Conservation (phyloP, 495 filamentous ascomycete species). For the Hypoxylon crocopeplum region DNA sequence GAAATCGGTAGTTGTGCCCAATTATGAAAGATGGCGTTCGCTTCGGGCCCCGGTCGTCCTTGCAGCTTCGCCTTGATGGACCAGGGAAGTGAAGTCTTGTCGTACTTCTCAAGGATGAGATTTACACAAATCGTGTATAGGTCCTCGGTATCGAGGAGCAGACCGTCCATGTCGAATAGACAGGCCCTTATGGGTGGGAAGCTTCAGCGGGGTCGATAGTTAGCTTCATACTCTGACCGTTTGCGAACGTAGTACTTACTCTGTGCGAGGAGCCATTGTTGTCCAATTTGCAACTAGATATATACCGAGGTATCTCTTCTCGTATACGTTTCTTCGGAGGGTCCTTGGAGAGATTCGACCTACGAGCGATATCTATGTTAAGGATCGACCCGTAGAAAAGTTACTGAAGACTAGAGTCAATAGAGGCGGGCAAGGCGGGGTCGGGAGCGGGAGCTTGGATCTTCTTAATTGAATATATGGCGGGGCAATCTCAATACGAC, state of each 20-base stretch:
- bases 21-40: conserved; percentile 57
- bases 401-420: neutral
- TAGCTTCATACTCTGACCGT: conserved; percentile 4
- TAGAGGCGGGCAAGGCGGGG: too few relatives aligned
- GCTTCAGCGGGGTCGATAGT: conserved; percentile 46
- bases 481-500: conserved; percentile 24
- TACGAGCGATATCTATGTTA: too few relatives aligned
- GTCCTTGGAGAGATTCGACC: too few relatives aligned
- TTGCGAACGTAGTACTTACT: conserved; percentile 42
- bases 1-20: conserved; percentile 90
- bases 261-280: conserved; percentile 50
- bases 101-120: conserved; percentile 75
- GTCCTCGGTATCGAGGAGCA: conserved; percentile 93
- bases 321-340: too few relatives aligned
- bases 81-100: conserved; percentile 81
- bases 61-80: conserved; percentile 92
- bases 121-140: conserved; percentile 87
- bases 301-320: too few relatives aligned
- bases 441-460: too few relatives aligned
- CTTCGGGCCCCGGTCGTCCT: conserved; percentile 82
- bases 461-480: conserved; percentile 28
- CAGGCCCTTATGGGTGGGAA: conserved; percentile 85
- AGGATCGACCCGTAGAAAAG: too few relatives aligned
- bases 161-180: conserved; percentile 98
- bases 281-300: too few relatives aligned